Evolutionary conservation across 2,329 filamentous ascomycete species (phyloP).

Genomic region (Pseudogymnoascus verrucosus): DNA sequence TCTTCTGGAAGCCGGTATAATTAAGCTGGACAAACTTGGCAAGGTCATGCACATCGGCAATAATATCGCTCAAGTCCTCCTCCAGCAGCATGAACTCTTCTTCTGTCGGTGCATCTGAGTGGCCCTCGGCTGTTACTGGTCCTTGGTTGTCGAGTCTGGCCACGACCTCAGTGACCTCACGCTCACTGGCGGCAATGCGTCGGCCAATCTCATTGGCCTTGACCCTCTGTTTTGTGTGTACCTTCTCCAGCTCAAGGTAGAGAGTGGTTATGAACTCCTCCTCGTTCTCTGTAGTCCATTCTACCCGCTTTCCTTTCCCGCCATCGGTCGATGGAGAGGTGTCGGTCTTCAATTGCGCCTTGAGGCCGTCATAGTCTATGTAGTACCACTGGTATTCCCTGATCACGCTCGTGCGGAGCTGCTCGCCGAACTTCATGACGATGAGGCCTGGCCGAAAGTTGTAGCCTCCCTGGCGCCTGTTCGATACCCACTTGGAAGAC

Average conservation of each 20-base stretch:
- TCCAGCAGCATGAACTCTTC: slow-evolving; percentile 92
- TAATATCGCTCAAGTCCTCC: slow-evolving; percentile 93
- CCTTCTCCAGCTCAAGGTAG: slow-evolving; percentile 91
- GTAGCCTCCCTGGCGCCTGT: not conserved
- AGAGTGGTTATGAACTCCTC: slow-evolving; percentile 77
- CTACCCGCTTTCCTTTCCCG: slow-evolving; percentile 44
- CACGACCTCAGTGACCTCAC: slow-evolving; percentile 84
- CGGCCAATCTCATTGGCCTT: slow-evolving; percentile 94
- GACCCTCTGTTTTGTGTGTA: slow-evolving; percentile 94
- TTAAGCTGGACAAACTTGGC: slow-evolving; percentile 98
- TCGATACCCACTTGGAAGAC: slow-evolving; percentile 1
- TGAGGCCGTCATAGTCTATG: slow-evolving; percentile 93
- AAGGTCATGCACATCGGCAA: slow-evolving; percentile 94
- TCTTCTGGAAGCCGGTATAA: slow-evolving; percentile 99
- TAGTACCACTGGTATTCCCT: slow-evolving; percentile 98
- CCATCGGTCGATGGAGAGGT: slow-evolving; percentile 46
- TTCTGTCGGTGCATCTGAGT: slow-evolving; percentile 58
- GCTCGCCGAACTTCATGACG: slow-evolving; percentile 85
- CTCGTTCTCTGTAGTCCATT: slow-evolving; percentile 91
- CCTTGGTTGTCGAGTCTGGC: slow-evolving; percentile 59
- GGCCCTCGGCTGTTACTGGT: slow-evolving; percentile 28
- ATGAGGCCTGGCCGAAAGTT: slow-evolving; percentile 39
- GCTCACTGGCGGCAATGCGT: slow-evolving; percentile 78
- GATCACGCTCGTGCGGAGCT: slow-evolving; percentile 90
- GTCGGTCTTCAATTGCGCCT: slow-evolving; percentile 72